These are phyloP conservation scores for Exophiala phaeomuriformis DNA, from an alignment of 2,329 filamentous ascomycete species.

Conservation along the genomic window DNA sequence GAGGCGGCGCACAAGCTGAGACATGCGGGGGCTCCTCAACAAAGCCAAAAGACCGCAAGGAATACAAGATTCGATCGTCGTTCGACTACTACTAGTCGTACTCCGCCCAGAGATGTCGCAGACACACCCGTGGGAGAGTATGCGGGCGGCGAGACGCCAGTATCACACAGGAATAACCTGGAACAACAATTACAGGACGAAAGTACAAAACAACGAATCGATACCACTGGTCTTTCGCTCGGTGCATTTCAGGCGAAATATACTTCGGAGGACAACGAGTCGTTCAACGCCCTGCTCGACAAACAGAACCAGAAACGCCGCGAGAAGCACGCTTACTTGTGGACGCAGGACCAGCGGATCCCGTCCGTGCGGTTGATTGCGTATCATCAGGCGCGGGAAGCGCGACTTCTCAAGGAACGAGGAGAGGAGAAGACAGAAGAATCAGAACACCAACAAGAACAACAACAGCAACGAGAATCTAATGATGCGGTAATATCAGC, in stretches of 20 bases:
- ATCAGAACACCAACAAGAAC: not conserved
- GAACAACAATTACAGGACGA: slow-evolving; percentile 34
- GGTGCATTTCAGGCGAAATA: slow-evolving; percentile 84
- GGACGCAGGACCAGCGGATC: slow-evolving; percentile 72
- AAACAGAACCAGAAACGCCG: slow-evolving; percentile 78
- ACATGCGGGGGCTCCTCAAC: slow-evolving; percentile 62
- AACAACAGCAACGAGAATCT: no score
- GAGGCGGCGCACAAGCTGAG: slow-evolving; percentile 65
- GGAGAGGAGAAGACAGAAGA: slow-evolving; percentile 33
- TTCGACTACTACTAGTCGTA: not conserved
- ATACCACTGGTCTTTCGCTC: slow-evolving; percentile 68
- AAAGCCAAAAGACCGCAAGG: slow-evolving; percentile 41
- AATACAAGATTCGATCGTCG: slow-evolving; percentile 19
- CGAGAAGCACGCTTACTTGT: slow-evolving; percentile 83
- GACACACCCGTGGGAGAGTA: slow-evolving; percentile 24
- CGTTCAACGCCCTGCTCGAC: slow-evolving; percentile 86
- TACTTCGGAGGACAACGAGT: slow-evolving; percentile 96
- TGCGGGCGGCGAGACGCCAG: slow-evolving; percentile 50
- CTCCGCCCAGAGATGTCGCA: slow-evolving; percentile 3
- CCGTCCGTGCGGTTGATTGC: slow-evolving; percentile 55
- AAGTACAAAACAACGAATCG: slow-evolving; percentile 44
- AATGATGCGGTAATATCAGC: no score
- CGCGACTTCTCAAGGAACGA: slow-evolving; percentile 60
- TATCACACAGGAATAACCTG: slow-evolving; percentile 34
- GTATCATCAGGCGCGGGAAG: slow-evolving; percentile 44